Evolutionary conservation across 2,329 filamentous ascomycete species (phyloP), one percentile per base, ranked within the genome.

Genomic region (Herpotrichia juniperi): DNA sequence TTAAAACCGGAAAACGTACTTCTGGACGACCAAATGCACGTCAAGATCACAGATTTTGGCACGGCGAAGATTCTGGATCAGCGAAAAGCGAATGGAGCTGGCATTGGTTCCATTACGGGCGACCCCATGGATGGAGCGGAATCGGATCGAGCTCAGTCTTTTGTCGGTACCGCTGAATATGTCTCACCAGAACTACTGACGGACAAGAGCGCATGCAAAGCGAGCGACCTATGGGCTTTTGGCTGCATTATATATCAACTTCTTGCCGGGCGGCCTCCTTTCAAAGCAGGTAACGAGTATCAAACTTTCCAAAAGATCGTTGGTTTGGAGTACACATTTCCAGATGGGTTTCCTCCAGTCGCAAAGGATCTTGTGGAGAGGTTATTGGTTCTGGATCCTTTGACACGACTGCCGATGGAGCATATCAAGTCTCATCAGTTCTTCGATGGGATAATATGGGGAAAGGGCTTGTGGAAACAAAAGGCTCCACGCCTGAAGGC

Each of bases 271-370:
- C 83, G 94, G 54, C 94, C 94, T 5, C 94, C 94, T 0, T 99
- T 99, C 80, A 99, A 99, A 73, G 94, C 90, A 34, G 89, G 83
- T 12, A 97, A 96, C 62, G 94, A 99, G 71, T 99, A 97, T 67
- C 83, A 94, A 69, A 99, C 94, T 0, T 99, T 99, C 69, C 94
- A 99, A 73, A 99, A 97, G 76, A 99, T 99, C 68, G 91, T 99
- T 47, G 88, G 84, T 26, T 81, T 99, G 37, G 93, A 99, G 48
- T 99, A 97, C 70, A 89, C 93, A 40, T 99, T 97, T 59, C 94
- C 94, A 0, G 76, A 85, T 24, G 92, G 91, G 1, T 99, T 99
- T 63, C 94, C 94, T 1, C 79, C 87, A 4, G 84, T 91, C 1
- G 94, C 94, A 17, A 87, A 87, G 54, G 94, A 99, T 73, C 80